Percentiles rank a stretch among this genome's conserved stretches.
phyloP scores from a whole-genome alignment of 2,329 filamentous ascomycete genomes.

The Colletotrichum musicola region DNA sequence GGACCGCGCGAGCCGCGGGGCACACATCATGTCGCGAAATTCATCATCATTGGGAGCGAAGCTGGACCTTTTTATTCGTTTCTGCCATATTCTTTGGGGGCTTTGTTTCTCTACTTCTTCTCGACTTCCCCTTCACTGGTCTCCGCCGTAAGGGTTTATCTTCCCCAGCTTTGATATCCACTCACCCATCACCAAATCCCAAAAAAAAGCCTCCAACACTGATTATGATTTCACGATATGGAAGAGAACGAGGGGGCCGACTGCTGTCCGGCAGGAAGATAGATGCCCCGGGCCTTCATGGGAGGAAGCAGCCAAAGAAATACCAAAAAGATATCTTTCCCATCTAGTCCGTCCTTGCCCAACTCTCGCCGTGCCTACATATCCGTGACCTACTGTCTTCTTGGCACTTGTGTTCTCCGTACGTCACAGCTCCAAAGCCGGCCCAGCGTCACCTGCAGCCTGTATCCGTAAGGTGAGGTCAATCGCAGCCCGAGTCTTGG shows the following conservation, averaged over 20 bases:
- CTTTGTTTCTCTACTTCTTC: not conserved
- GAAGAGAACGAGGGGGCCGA: constrained; percentile 8
- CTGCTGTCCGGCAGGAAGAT: no score
- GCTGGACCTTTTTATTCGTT: constrained; percentile 25
- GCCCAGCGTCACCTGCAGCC: not conserved
- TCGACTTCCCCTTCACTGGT: not conserved
- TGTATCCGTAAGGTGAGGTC: not conserved
- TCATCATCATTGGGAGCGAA: constrained; percentile 21
- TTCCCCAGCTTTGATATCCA: constrained; percentile 29
- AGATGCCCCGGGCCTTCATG: not conserved
- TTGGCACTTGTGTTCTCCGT: no score
- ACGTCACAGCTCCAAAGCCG: no score
- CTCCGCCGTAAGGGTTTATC: constrained; percentile 4
- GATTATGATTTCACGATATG: constrained; percentile 37
- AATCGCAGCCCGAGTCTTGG: not conserved
- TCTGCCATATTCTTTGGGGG: not conserved
- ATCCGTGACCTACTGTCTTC: no score
- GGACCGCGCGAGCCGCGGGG: constrained; percentile 11
- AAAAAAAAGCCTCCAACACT: constrained; percentile 5
- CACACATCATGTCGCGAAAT: constrained; percentile 11
- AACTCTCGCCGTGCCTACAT: no score
- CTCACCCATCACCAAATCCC: not conserved
- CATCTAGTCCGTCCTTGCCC: no score
- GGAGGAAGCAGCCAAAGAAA: not conserved
- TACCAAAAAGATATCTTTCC: not conserved